Evolutionary conservation across 2,329 filamentous ascomycete genomes (phyloP).

Genomic region (Simplicillium aogashimaense): DNA sequence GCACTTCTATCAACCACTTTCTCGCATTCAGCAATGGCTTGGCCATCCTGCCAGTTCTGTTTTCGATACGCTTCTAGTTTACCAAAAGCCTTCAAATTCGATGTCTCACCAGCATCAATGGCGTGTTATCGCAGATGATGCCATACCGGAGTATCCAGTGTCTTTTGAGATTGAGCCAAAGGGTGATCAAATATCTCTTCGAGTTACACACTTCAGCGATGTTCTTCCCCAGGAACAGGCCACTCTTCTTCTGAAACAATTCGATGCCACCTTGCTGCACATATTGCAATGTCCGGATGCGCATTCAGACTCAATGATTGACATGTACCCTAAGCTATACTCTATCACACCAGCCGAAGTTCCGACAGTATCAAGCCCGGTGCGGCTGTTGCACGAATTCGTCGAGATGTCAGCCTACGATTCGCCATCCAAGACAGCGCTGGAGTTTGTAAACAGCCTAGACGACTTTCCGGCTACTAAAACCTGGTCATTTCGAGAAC

Average conservation of each 20-base stretch:
- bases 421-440: conserved; percentile 51
- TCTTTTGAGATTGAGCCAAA: conserved; percentile 66
- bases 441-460: conserved; percentile 63
- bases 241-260: conserved; percentile 55
- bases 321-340: conserved; percentile 30
- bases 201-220: conserved; percentile 55
- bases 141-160: conserved; percentile 65
- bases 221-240: conserved; percentile 62
- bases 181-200: conserved; percentile 42
- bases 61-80: conserved; percentile 80
- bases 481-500: conserved; percentile 64
- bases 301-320: too few species aligned
- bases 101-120: conserved; percentile 32
- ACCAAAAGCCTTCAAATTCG: conserved; percentile 49
- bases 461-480: conserved; percentile 31
- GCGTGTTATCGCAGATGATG: conserved; percentile 53
- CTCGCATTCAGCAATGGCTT: conserved; percentile 63
- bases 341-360: conserved; percentile 57
- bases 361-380: conserved; percentile 43
- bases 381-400: conserved; percentile 63
- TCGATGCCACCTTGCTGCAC: conserved; percentile 55
- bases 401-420: conserved; percentile 53
- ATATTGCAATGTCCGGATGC: conserved; percentile 40
- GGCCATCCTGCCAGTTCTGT: conserved; percentile 53
- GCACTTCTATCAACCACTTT: conserved; percentile 62